These are phyloP conservation scores for Magnaporthales sp. DNA, from an alignment of 2,329 filamentous ascomycete genomes.

Conservation along the genomic window DNA sequence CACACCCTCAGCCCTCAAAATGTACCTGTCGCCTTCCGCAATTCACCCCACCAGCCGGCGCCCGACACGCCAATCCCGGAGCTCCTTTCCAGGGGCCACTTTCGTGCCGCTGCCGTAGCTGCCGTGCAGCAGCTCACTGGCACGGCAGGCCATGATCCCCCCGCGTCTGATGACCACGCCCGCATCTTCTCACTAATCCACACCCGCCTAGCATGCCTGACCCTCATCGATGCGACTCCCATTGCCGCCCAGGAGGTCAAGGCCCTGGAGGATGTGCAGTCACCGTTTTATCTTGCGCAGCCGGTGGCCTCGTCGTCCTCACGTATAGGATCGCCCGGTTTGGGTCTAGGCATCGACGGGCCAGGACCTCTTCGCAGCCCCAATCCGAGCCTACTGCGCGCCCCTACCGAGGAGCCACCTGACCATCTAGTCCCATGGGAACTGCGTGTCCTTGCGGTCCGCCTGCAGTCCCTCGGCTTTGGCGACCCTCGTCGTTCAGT, in stretches of 20 bases:
- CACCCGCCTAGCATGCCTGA: conserved; percentile 71
- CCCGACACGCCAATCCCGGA: conserved; percentile 56
- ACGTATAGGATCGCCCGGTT: neutral
- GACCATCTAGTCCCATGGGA: conserved; percentile 77
- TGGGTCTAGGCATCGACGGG: conserved; percentile 1
- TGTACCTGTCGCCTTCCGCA: conserved; percentile 58
- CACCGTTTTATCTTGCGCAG: conserved; percentile 47
- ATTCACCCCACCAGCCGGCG: conserved; percentile 54
- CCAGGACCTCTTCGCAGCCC: neutral
- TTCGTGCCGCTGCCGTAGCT: conserved; percentile 66
- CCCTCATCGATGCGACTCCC: conserved; percentile 64
- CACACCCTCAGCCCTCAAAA: conserved; percentile 64
- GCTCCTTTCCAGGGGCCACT: conserved; percentile 66
- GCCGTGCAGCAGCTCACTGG: conserved; percentile 53
- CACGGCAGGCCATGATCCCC: conserved; percentile 24
- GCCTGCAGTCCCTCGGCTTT: conserved; percentile 79
- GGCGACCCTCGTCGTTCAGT: conserved; percentile 76
- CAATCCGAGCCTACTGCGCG: neutral
- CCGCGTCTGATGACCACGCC: conserved; percentile 47
- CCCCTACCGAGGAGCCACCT: neutral
- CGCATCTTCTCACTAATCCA: conserved; percentile 73
- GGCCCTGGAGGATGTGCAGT: conserved; percentile 53
- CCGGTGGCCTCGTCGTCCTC: conserved; percentile 23
- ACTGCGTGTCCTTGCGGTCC: conserved; percentile 71
- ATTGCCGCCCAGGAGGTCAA: conserved; percentile 61